Evolutionary conservation across 192 early-diverging fungal genomes (phyloP), one percentile per base, ranked within the genome.

Genomic region (Oehlia diaphana): DNA sequence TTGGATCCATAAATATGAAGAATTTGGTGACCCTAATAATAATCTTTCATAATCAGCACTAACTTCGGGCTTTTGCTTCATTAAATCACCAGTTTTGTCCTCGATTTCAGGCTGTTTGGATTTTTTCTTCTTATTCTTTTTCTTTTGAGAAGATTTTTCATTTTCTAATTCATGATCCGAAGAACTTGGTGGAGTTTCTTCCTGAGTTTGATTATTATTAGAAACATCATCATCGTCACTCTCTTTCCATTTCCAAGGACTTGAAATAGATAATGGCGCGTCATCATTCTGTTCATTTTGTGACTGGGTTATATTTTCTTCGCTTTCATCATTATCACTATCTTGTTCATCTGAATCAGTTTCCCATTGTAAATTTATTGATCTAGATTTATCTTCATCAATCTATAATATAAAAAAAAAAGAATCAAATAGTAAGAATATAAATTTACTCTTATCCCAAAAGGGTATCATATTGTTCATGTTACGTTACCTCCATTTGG

Each of bases 1-100:
- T 86, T 99, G 96, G 82, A 99, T 96, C 98, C 98, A 99, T 69
- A 99, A 78, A 88, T 92, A 97, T 23, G 98, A 99, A 72, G 93
- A 95, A 87, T 97, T 95, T 64, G 98, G 98, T 13, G 95, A 97
- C 33, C 95, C 95, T 64, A 99, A 86, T 37, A 99, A 82, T 67
- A 99, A 84, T 71, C 97, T 91, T 82, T 99, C 98, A 83, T 94
- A 99, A 82, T 97, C 96, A 16, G 89, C 86, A 21, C 94, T 89
- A 5, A 90, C 85, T 83, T 94, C 91, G 37, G 95, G 95, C 31
- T 94, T 90, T 75, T 88, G 85, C 42, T 88, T 86, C 21, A 86
- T 84, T 4, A 93, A 82, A 65, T 93, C 92, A 12, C 87, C 92
- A 8, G 93, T 94, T 37, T 91, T 84, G 71, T 95, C 94, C n/a